phyloP scores from a whole-genome alignment of 192 early-diverging fungal genomes.

The Backusella parvicylindrica region DNA sequence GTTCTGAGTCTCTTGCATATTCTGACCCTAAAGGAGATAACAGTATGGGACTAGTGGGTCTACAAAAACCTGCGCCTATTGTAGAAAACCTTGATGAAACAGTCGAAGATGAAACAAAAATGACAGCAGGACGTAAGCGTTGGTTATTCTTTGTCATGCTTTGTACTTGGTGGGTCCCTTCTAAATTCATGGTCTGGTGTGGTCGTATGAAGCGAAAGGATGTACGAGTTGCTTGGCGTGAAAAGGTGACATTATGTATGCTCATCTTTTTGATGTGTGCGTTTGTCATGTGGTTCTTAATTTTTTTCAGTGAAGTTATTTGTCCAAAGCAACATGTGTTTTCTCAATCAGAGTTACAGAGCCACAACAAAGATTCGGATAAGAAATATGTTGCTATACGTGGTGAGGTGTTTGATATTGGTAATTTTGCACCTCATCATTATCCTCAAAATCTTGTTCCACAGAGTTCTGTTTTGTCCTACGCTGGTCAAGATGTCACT shows the following conservation, averaged over 20 bases:
- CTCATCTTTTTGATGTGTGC: constrained; percentile 80
- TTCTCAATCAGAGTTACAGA: constrained; percentile 52
- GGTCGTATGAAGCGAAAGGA: constrained; percentile 88
- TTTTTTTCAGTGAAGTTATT: constrained; percentile 78
- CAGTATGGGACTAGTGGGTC: neutral
- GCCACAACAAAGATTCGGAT: constrained; percentile 52
- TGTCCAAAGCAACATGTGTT: constrained; percentile 74
- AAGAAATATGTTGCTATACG: constrained; percentile 63
- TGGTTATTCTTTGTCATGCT: constrained; percentile 83
- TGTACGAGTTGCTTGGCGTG: constrained; percentile 94
- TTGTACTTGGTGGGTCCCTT: constrained; percentile 84
- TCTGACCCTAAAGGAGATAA: constrained; percentile 12
- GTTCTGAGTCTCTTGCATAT: constrained; percentile 5
- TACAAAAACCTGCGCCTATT: constrained; percentile 25
- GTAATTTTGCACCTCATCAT: constrained; percentile 52
- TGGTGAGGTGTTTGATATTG: constrained; percentile 68
- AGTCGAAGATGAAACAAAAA: constrained; percentile 42
- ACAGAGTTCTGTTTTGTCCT: constrained; percentile 38
- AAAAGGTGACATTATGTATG: constrained; percentile 85
- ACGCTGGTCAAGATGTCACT: constrained; percentile 64
- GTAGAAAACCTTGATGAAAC: constrained; percentile 48
- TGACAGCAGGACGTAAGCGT: constrained; percentile 43
- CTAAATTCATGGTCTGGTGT: constrained; percentile 52
- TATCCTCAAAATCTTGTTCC: constrained; percentile 53
- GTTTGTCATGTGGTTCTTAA: constrained; percentile 83